These are phyloP conservation scores for Monosporozyma yasuniensis DNA, from an alignment of 805 yeast species.

Conservation along the genomic window DNA sequence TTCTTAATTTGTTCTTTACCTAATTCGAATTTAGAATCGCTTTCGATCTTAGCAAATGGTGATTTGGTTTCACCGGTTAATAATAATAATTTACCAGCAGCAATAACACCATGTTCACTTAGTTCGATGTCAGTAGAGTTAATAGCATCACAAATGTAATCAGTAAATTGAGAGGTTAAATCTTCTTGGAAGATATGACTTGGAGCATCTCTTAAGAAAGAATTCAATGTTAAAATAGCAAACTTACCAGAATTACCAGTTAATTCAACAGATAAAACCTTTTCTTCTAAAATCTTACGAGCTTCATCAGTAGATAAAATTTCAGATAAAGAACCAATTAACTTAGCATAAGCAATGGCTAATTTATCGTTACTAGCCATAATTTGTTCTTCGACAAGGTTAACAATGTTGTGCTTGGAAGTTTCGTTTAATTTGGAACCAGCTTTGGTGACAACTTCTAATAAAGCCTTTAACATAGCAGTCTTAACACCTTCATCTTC, in stretches of 20 bases:
- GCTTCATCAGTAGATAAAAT: constrained; percentile 61
- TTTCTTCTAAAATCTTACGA: constrained; percentile 44
- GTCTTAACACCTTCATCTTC: constrained; percentile 66
- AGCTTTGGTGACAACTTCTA: constrained; percentile 72
- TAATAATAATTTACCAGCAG: constrained; percentile 72
- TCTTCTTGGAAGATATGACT: constrained; percentile 47
- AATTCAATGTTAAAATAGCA: constrained; percentile 64
- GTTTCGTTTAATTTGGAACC: constrained; percentile 70
- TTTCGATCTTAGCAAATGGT: constrained; percentile 27
- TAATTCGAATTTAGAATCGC: constrained; percentile 31
- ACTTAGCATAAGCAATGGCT: constrained; percentile 67
- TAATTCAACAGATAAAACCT: constrained; percentile 43
- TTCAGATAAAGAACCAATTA: constrained; percentile 68
- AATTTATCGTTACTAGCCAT: constrained; percentile 46
- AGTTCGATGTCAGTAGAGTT: constrained; percentile 38
- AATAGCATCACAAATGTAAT: constrained; percentile 41
- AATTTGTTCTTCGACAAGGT: constrained; percentile 67
- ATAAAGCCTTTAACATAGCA: constrained; percentile 76
- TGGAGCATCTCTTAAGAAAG: constrained; percentile 75
- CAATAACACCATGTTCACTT: constrained; percentile 68
- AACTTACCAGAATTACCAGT: constrained; percentile 44
- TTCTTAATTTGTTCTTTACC: constrained; percentile 34
- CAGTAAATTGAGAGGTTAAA: constrained; percentile 40
- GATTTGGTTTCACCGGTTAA: constrained; percentile 36
- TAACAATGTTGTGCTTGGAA: constrained; percentile 59